Percentiles rank a stretch among this genome's conserved stretches.
These are phyloP conservation scores for Neurospora intermedia DNA, from an alignment of 495 filamentous ascomycete genomes.

Conservation along the genomic window DNA sequence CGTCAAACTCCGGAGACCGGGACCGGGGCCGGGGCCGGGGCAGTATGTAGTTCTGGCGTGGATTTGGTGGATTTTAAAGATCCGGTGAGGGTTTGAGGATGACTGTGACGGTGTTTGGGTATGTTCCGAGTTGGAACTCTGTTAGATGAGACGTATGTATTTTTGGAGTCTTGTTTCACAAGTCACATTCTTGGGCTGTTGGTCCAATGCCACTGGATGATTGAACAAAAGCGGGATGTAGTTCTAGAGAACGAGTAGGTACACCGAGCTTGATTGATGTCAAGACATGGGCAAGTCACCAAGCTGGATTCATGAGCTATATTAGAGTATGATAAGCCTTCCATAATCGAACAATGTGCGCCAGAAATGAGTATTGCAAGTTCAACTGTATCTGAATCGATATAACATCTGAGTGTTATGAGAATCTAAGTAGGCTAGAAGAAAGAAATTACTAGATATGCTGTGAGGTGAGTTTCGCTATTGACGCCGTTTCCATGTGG, in stretches of 20 bases:
- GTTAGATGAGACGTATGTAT: background rate
- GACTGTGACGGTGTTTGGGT: background rate
- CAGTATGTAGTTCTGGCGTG: background rate
- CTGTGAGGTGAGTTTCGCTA: background rate
- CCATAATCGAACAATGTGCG: background rate
- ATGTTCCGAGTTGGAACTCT: background rate
- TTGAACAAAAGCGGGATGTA: background rate
- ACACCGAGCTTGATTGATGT: no score
- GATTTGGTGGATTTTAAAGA: background rate
- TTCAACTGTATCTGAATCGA: background rate
- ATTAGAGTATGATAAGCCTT: background rate
- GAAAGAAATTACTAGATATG: background rate
- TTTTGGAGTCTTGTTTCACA: background rate
- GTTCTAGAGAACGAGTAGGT: background rate
- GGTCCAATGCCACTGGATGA: background rate
- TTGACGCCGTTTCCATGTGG: background rate
- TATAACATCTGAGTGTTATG: background rate
- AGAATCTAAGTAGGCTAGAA: background rate
- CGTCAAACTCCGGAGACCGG: background rate
- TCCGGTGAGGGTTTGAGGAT: background rate
- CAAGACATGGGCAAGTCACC: no score
- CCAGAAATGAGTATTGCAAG: background rate
- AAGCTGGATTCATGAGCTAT: background rate
- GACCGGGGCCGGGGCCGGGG: background rate
- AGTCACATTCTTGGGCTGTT: background rate